Evolutionary conservation across 1,284 basidiomycete species (phyloP), one percentile per base, ranked within the genome.

Genomic region (Ganoderma leucocontextum): DNA sequence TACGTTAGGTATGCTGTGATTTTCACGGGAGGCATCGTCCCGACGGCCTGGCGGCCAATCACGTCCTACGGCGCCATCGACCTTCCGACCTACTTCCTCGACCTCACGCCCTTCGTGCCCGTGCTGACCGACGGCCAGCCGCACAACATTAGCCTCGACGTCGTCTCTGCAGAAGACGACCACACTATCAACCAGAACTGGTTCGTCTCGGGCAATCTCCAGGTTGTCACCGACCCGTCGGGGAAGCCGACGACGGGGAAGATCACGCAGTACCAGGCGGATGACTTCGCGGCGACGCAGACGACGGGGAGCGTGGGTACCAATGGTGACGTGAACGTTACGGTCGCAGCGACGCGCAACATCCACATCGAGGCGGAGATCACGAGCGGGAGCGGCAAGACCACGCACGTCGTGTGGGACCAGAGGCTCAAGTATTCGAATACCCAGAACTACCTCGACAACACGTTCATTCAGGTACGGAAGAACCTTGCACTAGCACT

Each of bases 21-120:
- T 49, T 95, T 94, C 74, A 95, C 93, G 0, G 93, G 93, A n/a
- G 93, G 91, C 0, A 88, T 94, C 70, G 83, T 89, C 19, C 92
- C 92, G 0, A 83, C 87, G 1, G 85, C 89, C 53, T 95, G 93
- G 93, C 86, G 87, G 88, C 94, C 94, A 0, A 92, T 94, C 75
- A 87, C 90, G 2, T 88, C 92, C 2, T 94, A 92, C 74, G 92
- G 93, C 13, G 91, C 93, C 2, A 82, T 93, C 44, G 91, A 95
- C 73, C 84, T 93, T 36, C 93, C 94, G 0, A 92, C 89, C 2
- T 94, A 95, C 78, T 89, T 89, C 75, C 75, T 95, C 52, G 94
- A 95, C 77, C 80, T 94, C 63, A 93, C 93, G 17, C 92, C 93
- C 0, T 95, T 95, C 77, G 84, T 92, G 1, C 92, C 91, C 6